A percentile compares a stretch with the other conserved stretches of the same genome.
Conservation (phyloP, 2,329 filamentous ascomycete genomes). For the Chaetomium sp. region DNA sequence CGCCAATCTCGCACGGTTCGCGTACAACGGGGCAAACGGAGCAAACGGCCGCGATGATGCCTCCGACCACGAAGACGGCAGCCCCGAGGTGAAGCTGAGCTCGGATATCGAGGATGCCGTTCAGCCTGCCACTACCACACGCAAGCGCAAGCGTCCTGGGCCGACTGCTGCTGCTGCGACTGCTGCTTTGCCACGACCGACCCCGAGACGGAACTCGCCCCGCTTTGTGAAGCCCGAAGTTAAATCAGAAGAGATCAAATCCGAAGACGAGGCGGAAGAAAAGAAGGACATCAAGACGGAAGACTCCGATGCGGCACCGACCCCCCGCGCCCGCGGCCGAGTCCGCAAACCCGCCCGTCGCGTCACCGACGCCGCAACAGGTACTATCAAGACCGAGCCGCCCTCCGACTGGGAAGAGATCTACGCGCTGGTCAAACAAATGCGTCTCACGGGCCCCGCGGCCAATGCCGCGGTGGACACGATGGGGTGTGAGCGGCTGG, state of each 20-base stretch:
- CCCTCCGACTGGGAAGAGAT: conserved; percentile 79
- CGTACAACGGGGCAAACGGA: conserved; percentile 27
- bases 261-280: conserved; percentile 2
- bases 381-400: conserved; percentile 44
- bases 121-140: conserved; percentile 18
- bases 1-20: conserved; percentile 43
- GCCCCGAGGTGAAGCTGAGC: conserved; percentile 6
- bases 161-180: background rate
- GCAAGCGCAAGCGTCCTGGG: conserved; percentile 28
- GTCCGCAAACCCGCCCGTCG: conserved; percentile 42
- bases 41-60: conserved; percentile 13
- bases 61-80: conserved; percentile 1
- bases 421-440: conserved; percentile 69
- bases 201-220: background rate
- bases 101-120: conserved; percentile 33
- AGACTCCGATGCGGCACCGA: background rate
- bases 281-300: conserved; percentile 1
- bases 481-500: conserved; percentile 86
- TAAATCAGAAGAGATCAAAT: conserved; percentile 4
- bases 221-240: background rate
- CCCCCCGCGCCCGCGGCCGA: conserved; percentile 10
- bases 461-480: conserved; percentile 86
- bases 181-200: background rate
- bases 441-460: conserved; percentile 55
- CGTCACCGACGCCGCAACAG: conserved; percentile 21